Percentiles rank a stretch among this genome's conserved stretches.
These are phyloP conservation scores for Dipodascopsis uninucleata DNA, from an alignment of 805 yeast genomes.

Conservation along the genomic window DNA sequence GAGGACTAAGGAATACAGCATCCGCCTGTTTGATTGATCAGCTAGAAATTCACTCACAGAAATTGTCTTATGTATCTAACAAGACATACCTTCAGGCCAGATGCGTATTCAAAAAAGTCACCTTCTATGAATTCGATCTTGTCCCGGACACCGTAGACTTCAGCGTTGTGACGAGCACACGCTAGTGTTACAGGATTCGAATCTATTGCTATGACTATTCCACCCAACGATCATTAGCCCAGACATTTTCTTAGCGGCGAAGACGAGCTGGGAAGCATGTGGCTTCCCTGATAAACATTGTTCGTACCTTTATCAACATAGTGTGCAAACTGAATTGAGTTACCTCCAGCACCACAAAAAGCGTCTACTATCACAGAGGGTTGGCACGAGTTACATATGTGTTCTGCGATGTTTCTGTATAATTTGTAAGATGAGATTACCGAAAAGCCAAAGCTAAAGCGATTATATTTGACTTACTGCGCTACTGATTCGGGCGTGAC, in stretches of 20 bases:
- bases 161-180: constrained; percentile 62
- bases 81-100: background rate
- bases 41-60: constrained; percentile 8
- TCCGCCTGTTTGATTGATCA: constrained; percentile 48
- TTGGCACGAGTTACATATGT: background rate
- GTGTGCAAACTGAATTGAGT: constrained; percentile 65
- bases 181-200: constrained; percentile 54
- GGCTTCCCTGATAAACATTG: too few relatives aligned
- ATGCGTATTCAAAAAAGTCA: constrained; percentile 44
- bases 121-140: constrained; percentile 48
- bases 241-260: background rate
- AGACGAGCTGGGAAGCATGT: too few relatives aligned
- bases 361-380: constrained; percentile 48
- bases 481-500: constrained; percentile 78
- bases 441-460: too few relatives aligned
- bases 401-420: constrained; percentile 33
- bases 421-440: too few relatives aligned
- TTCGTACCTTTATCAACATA: constrained; percentile 37
- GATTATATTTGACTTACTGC: constrained; percentile 45
- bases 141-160: constrained; percentile 52
- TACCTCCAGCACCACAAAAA: constrained; percentile 82
- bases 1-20: constrained; percentile 71
- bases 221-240: constrained; percentile 15
- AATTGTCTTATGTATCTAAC: background rate
- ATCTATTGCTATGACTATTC: constrained; percentile 60